phyloP scores from a whole-genome alignment of 2,329 filamentous ascomycete species.

The Reticulascus tulasneorum region DNA sequence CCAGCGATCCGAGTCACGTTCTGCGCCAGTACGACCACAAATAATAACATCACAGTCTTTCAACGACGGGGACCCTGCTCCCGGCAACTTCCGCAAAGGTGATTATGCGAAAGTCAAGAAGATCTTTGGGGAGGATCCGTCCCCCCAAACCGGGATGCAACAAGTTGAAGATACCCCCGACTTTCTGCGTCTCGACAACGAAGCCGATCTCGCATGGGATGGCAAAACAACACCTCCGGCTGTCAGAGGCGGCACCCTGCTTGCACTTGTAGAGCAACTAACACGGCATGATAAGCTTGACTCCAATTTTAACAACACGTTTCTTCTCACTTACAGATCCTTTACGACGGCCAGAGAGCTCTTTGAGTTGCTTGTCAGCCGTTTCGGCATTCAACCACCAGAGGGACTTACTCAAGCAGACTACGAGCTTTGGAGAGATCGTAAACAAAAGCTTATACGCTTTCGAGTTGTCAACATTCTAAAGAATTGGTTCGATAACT shows the following conservation, averaged over 20 bases:
- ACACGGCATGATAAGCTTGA: constrained; percentile 95
- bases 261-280: constrained; percentile 88
- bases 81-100: constrained; percentile 53
- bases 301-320: constrained; percentile 94
- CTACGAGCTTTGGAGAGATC: constrained; percentile 83
- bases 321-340: constrained; percentile 92
- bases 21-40: constrained; percentile 37
- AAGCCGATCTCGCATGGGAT: constrained; percentile 87
- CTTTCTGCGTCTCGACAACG: constrained; percentile 81
- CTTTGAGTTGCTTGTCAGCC: constrained; percentile 86
- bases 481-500: constrained; percentile 97
- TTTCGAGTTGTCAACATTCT: constrained; percentile 97
- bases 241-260: constrained; percentile 83
- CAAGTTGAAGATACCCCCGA: constrained; percentile 74
- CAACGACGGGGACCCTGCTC: constrained; percentile 52
- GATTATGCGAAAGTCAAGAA: constrained; percentile 63
- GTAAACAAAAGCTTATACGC: constrained; percentile 92
- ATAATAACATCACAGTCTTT: constrained; percentile 59
- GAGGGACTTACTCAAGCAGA: constrained; percentile 72
- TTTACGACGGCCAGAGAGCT: constrained; percentile 89
- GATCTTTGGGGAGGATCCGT: constrained; percentile 62
- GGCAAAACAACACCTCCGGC: constrained; percentile 69
- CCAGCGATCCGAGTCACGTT: constrained; percentile 52
- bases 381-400: constrained; percentile 90
- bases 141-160: constrained; percentile 39